These are phyloP conservation scores for Globisporangium solare DNA, from an alignment of 352 stramenopile genomes.

Conservation along the genomic window DNA sequence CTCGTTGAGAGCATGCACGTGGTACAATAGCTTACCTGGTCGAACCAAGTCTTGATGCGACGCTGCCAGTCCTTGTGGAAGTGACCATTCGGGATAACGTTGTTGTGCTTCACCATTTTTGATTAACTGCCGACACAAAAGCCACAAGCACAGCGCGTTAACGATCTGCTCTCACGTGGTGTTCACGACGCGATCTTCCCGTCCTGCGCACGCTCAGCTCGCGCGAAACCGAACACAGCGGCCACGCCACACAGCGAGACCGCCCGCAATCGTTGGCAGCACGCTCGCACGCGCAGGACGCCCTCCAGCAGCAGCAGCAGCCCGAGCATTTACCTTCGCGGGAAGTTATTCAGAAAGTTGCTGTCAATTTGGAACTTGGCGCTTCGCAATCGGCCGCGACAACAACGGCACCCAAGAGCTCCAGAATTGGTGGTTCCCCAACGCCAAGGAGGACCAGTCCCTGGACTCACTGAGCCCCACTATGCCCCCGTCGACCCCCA, in stretches of 20 bases:
- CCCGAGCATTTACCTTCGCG: conserved; percentile 52
- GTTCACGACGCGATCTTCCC: neutral
- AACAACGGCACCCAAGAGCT: conserved; percentile 13
- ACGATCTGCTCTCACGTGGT: neutral
- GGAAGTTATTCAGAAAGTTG: conserved; percentile 82
- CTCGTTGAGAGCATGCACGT: neutral
- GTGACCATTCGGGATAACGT: conserved; percentile 99
- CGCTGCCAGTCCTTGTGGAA: conserved; percentile 99
- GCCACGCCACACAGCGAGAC: conserved; percentile 2
- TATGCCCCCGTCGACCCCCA: conserved; percentile 39
- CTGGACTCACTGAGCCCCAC: conserved; percentile 48
- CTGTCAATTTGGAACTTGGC: conserved; percentile 89
- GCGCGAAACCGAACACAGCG: neutral
- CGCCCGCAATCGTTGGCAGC: neutral
- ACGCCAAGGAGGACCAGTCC: conserved; percentile 72
- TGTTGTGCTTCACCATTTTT: conserved; percentile 99
- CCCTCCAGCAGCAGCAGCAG: no score
- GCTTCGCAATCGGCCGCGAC: conserved; percentile 28
- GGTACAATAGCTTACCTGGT: conserved; percentile 71
- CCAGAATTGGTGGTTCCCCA: conserved; percentile 81
- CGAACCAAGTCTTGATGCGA: conserved; percentile 96
- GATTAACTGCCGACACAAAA: conserved; percentile 35
- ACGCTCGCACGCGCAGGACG: neutral
- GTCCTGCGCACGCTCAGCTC: neutral
- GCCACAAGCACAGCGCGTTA: conserved; percentile 2